These are phyloP conservation scores for Ailanthus altissimus DNA, from an alignment of 345 rosid species.

Conservation along the genomic window DNA sequence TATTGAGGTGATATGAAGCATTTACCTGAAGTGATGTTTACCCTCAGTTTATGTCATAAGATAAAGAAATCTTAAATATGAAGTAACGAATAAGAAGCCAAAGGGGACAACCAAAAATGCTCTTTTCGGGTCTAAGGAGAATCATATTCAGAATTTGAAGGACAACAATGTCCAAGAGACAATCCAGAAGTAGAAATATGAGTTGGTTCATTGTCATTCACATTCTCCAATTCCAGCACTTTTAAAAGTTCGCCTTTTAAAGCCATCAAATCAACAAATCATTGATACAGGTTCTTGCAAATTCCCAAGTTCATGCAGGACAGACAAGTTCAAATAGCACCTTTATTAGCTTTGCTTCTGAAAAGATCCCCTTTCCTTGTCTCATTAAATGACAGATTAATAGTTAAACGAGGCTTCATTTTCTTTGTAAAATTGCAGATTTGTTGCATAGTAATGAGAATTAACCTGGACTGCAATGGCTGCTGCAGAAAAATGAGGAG, in stretches of 20 bases:
- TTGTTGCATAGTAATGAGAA: slow-evolving; percentile 61
- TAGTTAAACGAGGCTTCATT: background rate
- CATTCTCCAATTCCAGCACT: slow-evolving; percentile 8
- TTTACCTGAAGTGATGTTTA: slow-evolving; percentile 13
- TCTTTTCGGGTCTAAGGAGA: slow-evolving; percentile 17
- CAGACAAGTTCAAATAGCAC: slow-evolving; percentile 29
- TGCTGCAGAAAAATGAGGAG: slow-evolving; percentile 74
- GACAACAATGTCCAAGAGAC: slow-evolving; percentile 12
- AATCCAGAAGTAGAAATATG: slow-evolving; percentile 19
- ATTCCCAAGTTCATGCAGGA: slow-evolving; percentile 26
- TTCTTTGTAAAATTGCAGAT: slow-evolving; percentile 34
- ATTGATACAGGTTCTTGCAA: slow-evolving; percentile 9
- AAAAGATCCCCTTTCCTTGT: background rate
- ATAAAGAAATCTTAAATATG: slow-evolving; percentile 14
- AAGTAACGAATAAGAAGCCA: slow-evolving; percentile 28
- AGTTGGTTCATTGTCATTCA: background rate
- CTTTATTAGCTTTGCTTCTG: background rate
- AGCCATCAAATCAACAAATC: slow-evolving; percentile 12
- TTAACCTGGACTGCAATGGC: slow-evolving; percentile 74
- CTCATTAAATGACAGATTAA: background rate
- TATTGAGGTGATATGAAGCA: slow-evolving; percentile 20
- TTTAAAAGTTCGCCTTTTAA: background rate
- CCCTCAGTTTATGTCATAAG: background rate
- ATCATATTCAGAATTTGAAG: slow-evolving; percentile 36
- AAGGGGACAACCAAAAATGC: slow-evolving; percentile 12